Evolutionary conservation across 1,139 yeast genomes (phyloP).

Genomic region (Tardiomyces blankii): DNA sequence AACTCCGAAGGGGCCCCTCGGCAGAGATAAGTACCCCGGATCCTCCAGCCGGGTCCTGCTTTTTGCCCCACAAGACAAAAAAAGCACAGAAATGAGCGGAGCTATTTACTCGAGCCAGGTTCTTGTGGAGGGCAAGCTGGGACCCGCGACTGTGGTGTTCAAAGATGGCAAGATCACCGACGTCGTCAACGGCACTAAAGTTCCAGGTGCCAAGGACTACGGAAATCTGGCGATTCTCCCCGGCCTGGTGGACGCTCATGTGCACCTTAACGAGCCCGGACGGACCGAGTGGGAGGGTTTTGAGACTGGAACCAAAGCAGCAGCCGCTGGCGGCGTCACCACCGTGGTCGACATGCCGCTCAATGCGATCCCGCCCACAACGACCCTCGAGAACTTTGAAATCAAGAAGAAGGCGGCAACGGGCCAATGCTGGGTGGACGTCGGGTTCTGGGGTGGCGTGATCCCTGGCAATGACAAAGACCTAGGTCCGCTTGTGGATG

Average conservation of each 20-base stretch:
- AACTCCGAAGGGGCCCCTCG: background rate
- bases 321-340: conserved; percentile 92
- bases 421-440: conserved; percentile 84
- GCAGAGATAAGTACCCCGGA: too few relatives aligned
- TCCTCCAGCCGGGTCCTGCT: too few relatives aligned
- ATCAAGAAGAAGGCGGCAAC: conserved; percentile 66
- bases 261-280: conserved; percentile 89
- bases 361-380: conserved; percentile 92
- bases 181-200: conserved; percentile 30
- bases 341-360: conserved; percentile 94
- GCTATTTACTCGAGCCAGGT: conserved; percentile 51
- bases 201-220: conserved; percentile 28
- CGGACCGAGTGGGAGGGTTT: conserved; percentile 96
- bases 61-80: too few relatives aligned
- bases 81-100: too few relatives aligned
- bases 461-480: conserved; percentile 62
- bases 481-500: conserved; percentile 59
- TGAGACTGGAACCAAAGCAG: conserved; percentile 84
- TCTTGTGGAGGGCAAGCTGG: conserved; percentile 38
- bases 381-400: conserved; percentile 66
- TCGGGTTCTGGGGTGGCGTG: conserved; percentile 94
- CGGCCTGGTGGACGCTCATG: conserved; percentile 89
- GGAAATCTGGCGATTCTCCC: conserved; percentile 67
- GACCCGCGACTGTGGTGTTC: conserved; percentile 59
- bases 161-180: conserved; percentile 56